Percentiles rank a stretch among this genome's conserved stretches.
These are phyloP conservation scores for Apophysomyces trapeziformis DNA, from an alignment of 371 early-diverging fungal species.

Conservation along the genomic window DNA sequence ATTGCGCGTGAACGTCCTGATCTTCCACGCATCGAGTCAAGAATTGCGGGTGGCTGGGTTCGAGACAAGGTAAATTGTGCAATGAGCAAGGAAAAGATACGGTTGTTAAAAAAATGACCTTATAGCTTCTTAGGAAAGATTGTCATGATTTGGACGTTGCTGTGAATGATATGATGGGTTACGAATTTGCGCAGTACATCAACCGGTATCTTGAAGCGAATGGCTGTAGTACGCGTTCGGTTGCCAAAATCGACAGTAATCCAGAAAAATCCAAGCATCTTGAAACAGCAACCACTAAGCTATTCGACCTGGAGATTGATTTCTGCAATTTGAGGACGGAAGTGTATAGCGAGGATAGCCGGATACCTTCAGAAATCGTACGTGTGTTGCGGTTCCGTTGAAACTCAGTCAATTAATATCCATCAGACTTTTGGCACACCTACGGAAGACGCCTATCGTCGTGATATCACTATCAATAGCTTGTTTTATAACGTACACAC, in stretches of 20 bases:
- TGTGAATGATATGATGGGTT: constrained; percentile 95
- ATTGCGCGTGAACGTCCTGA: constrained; percentile 55
- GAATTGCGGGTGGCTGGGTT: constrained; percentile 99
- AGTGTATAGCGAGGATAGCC: constrained; percentile 80
- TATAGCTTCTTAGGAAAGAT: constrained; percentile 84
- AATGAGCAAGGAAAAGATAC: no score
- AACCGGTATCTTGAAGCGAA: constrained; percentile 65
- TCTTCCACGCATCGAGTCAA: constrained; percentile 65
- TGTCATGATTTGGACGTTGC: constrained; percentile 98
- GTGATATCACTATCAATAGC: constrained; percentile 99
- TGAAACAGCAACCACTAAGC: constrained; percentile 94
- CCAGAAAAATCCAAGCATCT: constrained; percentile 99
- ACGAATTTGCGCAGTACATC: constrained; percentile 87
- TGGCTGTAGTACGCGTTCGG: constrained; percentile 53
- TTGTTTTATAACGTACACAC: constrained; percentile 98
- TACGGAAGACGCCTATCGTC: constrained; percentile 93
- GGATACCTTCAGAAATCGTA: constrained; percentile 83
- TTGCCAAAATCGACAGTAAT: constrained; percentile 91
- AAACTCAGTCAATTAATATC: background rate
- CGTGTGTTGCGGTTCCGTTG: constrained; percentile 17
- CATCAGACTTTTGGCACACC: constrained; percentile 90
- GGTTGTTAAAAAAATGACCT: background rate
- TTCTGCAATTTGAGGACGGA: constrained; percentile 98
- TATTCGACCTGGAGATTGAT: constrained; percentile 87
- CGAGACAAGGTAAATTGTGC: constrained; percentile 84